These are phyloP conservation scores for Candida morakotiae DNA, from an alignment of 805 yeast species.

Conservation along the genomic window DNA sequence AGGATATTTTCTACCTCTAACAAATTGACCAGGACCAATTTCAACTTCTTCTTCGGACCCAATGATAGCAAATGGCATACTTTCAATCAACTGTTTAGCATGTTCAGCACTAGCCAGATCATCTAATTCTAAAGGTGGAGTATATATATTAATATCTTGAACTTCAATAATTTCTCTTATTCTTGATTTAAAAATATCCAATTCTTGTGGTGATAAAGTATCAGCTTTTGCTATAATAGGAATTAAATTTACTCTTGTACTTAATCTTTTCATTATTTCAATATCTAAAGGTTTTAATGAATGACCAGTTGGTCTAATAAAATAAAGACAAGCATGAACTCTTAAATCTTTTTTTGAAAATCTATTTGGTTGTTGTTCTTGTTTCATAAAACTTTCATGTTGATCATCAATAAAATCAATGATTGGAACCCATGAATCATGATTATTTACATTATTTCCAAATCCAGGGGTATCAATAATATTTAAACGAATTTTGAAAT, in stretches of 20 bases:
- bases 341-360: constrained; percentile 66
- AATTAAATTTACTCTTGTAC: constrained; percentile 77
- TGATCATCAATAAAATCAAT: constrained; percentile 89
- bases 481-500: constrained; percentile 71
- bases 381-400: constrained; percentile 83
- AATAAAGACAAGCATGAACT: constrained; percentile 87
- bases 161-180: constrained; percentile 80
- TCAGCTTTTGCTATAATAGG: constrained; percentile 91
- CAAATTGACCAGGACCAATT: constrained; percentile 55
- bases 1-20: constrained; percentile 80
- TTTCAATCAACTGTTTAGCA: constrained; percentile 72
- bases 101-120: constrained; percentile 77
- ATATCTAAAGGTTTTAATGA: constrained; percentile 84
- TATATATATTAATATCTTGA: constrained; percentile 77
- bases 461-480: constrained; percentile 92
- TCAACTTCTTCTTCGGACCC: constrained; percentile 74
- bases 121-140: constrained; percentile 76
- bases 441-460: constrained; percentile 86
- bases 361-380: constrained; percentile 88
- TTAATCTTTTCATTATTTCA: constrained; percentile 79
- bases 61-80: constrained; percentile 84
- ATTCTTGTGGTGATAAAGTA: constrained; percentile 69
- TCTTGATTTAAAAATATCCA: constrained; percentile 64
- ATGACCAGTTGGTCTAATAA: constrained; percentile 89
- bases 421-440: constrained; percentile 81